Percentiles rank a stretch among this genome's conserved stretches.
Evolutionary conservation across 1,284 basidiomycete genomes (phyloP).

Genomic region (Cryptococcus floricola): DNA sequence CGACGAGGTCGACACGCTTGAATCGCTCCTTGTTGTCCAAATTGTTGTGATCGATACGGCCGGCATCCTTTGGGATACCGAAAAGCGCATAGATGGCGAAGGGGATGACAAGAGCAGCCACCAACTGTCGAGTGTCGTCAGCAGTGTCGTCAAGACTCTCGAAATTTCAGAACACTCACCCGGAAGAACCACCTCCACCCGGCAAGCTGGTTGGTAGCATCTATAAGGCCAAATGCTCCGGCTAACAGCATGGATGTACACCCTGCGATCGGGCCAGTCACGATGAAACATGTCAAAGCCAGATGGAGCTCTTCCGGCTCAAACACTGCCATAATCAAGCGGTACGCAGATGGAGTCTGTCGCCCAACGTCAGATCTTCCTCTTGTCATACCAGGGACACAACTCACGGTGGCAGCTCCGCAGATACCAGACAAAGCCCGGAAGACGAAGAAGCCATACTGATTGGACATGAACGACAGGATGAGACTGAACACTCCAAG

Average conservation of each 20-base stretch:
- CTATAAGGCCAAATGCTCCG: slow-evolving; percentile 44
- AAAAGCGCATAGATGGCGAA: slow-evolving; percentile 20
- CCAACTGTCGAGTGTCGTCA: slow-evolving; percentile 1
- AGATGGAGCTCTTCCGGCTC: slow-evolving; percentile 28
- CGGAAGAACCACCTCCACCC: slow-evolving; percentile 49
- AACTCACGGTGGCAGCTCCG: slow-evolving; percentile 31
- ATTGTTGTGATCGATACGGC: slow-evolving; percentile 3
- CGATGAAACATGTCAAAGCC: slow-evolving; percentile 40
- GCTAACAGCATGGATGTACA: slow-evolving; percentile 39
- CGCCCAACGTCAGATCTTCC: slow-evolving; percentile 18
- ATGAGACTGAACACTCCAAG: slow-evolving; percentile 35
- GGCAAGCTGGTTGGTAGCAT: slow-evolving; percentile 39
- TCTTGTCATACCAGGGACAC: slow-evolving; percentile 28
- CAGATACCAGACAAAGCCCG: slow-evolving; percentile 36
- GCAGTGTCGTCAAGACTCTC: too few species aligned
- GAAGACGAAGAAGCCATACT: slow-evolving; percentile 38
- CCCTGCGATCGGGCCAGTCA: slow-evolving; percentile 45
- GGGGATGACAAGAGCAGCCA: slow-evolving; percentile 29
- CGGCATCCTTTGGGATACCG: slow-evolving; percentile 28
- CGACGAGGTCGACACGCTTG: slow-evolving; percentile 40
- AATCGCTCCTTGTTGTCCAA: slow-evolving; percentile 20
- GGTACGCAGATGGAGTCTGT: slow-evolving; percentile 42
- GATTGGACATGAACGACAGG: slow-evolving; percentile 36
- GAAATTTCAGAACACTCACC: slow-evolving; percentile 5
- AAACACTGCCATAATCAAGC: slow-evolving; percentile 42